phyloP scores from a whole-genome alignment of 75 land plant genomes.

The Cunninghamia lanceolata region DNA sequence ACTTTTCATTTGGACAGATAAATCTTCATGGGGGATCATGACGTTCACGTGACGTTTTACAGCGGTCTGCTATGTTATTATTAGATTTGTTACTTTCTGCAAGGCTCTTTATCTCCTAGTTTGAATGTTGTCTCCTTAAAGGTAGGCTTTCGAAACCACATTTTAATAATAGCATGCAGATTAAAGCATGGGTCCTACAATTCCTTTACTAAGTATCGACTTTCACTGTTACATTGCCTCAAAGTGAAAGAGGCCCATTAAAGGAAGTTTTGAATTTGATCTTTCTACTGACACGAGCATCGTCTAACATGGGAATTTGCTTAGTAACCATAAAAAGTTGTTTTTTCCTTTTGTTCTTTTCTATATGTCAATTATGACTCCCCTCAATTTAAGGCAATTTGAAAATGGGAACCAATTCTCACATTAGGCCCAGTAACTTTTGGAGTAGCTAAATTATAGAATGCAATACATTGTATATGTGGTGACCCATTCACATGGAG shows the following conservation, averaged over 20 bases:
- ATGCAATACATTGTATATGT: neutral
- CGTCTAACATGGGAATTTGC: neutral
- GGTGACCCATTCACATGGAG: too few species aligned
- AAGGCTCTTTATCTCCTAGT: neutral
- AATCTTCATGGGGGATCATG: neutral
- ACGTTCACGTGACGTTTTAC: conserved; percentile 6
- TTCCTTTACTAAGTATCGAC: neutral
- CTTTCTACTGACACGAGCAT: neutral
- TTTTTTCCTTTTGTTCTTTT: neutral
- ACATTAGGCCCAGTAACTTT: neutral
- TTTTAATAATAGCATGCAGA: neutral
- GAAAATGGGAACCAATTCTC: neutral
- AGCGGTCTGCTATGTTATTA: neutral
- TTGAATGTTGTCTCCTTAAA: neutral
- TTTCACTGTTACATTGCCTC: conserved; percentile 10
- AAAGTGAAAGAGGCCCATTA: conserved; percentile 11
- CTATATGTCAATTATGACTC: neutral
- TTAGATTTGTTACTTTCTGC: neutral
- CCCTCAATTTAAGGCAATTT: neutral
- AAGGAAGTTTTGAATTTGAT: conserved; percentile 22
- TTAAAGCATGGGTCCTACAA: neutral
- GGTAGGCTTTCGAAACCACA: neutral
- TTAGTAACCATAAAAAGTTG: neutral
- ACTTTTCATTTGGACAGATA: neutral
- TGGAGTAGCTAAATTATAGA: neutral